Conservation (phyloP, 2,329 filamentous ascomycete species). For the Alternaria tenuissima region DNA sequence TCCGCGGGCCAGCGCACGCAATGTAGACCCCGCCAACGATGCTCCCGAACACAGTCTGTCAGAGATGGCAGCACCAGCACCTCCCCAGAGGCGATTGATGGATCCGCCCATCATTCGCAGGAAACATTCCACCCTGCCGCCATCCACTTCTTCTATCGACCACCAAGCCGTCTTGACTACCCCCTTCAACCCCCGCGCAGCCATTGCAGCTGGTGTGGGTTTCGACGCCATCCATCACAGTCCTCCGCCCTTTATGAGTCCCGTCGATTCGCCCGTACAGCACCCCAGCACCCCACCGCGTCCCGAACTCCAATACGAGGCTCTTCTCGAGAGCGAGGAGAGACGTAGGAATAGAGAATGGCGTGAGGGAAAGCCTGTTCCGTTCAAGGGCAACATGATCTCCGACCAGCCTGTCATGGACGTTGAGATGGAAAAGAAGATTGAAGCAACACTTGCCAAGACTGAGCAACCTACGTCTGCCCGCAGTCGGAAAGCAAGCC, state of each 20-base stretch:
- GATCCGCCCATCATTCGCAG: constrained; percentile 43
- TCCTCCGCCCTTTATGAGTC: constrained; percentile 50
- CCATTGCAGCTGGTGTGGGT: constrained; percentile 31
- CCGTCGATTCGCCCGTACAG: constrained; percentile 47
- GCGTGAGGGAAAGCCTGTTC: constrained; percentile 58
- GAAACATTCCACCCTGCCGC: constrained; percentile 36
- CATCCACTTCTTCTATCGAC: constrained; percentile 37
- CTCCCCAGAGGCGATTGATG: constrained; percentile 44
- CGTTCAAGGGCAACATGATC: constrained; percentile 47
- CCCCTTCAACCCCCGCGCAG: constrained; percentile 41
- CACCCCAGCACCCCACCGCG: constrained; percentile 42
- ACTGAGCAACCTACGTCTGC: constrained; percentile 63
- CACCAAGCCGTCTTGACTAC: constrained; percentile 43
- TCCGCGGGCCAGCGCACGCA: constrained; percentile 42
- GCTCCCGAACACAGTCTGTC: constrained; percentile 35
- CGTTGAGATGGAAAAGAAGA: constrained; percentile 66
- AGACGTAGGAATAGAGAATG: constrained; percentile 58
- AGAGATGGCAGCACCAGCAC: constrained; percentile 41
- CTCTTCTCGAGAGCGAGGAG: constrained; percentile 49
- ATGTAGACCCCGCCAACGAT: constrained; percentile 33
- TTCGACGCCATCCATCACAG: constrained; percentile 36
- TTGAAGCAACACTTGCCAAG: constrained; percentile 69
- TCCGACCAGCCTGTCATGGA: constrained; percentile 55
- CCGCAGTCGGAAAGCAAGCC: constrained; percentile 71
- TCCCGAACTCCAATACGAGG: constrained; percentile 35